Percentiles rank a stretch among this genome's conserved stretches.
phyloP scores from a whole-genome alignment of 116 monocot species.

The Cymodocea nodosa region DNA sequence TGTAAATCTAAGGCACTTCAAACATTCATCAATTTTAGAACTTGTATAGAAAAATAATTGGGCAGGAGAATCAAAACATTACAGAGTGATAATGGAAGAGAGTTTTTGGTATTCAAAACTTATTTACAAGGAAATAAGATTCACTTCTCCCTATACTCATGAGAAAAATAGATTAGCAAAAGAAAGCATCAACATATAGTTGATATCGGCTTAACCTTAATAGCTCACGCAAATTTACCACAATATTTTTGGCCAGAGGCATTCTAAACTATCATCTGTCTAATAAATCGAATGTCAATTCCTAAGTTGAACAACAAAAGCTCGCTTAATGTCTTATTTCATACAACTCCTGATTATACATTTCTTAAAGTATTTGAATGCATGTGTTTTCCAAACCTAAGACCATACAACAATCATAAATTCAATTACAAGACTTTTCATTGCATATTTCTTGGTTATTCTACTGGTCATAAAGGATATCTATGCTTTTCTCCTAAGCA shows the following conservation, averaged over 20 bases:
- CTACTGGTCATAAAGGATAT: background rate
- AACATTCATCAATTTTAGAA: background rate
- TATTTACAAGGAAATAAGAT: background rate
- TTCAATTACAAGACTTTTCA: background rate
- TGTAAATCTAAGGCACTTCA: background rate
- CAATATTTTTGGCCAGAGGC: no score
- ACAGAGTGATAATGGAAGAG: constrained; percentile 15
- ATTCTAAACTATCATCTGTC: background rate
- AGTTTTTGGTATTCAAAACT: background rate
- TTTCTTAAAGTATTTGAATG: constrained; percentile 5
- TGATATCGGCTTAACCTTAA: background rate
- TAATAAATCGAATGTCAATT: background rate
- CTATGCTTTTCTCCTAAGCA: no score
- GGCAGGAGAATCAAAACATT: no score
- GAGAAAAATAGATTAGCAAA: background rate
- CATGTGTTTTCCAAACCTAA: background rate
- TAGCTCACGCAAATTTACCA: no score
- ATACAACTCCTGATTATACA: no score
- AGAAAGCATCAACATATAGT: background rate
- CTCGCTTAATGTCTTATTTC: no score
- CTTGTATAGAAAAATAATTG: background rate
- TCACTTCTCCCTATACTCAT: background rate
- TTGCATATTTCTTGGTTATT: constrained; percentile 3
- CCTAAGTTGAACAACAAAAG: no score
- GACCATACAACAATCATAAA: background rate